Conservation (phyloP, 495 filamentous ascomycete species). For the Aspergillus cristatus region DNA sequence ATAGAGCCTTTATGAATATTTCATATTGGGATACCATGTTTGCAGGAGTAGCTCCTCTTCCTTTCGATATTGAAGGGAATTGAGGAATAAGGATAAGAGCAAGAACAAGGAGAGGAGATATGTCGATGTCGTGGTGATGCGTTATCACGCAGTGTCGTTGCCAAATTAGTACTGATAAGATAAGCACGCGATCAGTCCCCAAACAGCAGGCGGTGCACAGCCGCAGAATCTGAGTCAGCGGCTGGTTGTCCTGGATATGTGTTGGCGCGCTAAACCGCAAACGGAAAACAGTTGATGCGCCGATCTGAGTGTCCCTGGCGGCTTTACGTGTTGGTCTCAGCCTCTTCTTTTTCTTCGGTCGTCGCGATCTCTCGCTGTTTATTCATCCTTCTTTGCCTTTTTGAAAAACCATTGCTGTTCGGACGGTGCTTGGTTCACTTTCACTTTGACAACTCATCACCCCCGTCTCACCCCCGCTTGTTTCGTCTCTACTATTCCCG, state of each 20-base stretch:
- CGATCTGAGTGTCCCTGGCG: too few relatives aligned
- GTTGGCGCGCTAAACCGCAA: conserved; percentile 30
- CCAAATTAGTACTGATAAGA: conserved; percentile 5
- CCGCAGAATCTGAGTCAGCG: conserved; percentile 15
- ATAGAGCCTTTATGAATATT: conserved; percentile 32
- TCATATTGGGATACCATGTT: conserved; percentile 23
- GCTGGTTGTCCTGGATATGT: conserved; percentile 37
- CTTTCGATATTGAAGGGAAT: too few relatives aligned
- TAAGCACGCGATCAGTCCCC: background rate
- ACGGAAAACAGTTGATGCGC: conserved; percentile 31
- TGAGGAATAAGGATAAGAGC: conserved; percentile 4
- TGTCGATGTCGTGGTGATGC: too few relatives aligned
- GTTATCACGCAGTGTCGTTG: too few relatives aligned
- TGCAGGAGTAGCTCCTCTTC: too few relatives aligned
- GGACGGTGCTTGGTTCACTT: too few relatives aligned
- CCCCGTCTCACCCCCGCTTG: too few relatives aligned
- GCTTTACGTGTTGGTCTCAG: too few relatives aligned
- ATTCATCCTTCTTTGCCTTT: conserved; percentile 7
- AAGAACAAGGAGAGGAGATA: background rate
- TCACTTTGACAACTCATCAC: too few relatives aligned
- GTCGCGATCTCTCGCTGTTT: conserved; percentile 7
- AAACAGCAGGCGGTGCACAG: conserved; percentile 17
- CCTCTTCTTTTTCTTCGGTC: conserved; percentile 9
- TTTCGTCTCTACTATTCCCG: too few relatives aligned
- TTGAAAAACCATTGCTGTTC: too few relatives aligned